Evolutionary conservation across 495 filamentous ascomycete species (phyloP), one percentile per base, ranked within the genome.

Genomic region (Cercophora newfieldiana): DNA sequence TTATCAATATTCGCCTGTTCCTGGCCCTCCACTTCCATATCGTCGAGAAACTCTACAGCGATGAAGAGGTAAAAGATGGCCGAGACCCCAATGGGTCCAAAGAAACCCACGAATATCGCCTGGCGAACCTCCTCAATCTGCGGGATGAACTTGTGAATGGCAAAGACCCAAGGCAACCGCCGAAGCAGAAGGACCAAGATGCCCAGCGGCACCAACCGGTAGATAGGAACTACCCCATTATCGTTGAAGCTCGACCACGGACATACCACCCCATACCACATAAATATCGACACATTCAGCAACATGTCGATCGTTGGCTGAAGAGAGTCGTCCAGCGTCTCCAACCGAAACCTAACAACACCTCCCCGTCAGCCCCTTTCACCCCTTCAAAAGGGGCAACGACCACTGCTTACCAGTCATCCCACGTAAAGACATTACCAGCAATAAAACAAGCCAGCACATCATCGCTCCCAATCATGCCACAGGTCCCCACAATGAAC

Each of bases 381-480:
- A 7, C 0, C 44, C 16, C 5, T 10, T 29, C 12, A 31, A 28
- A 5, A 4, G 6, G 2, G 24, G 12, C 0, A 33, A n/a, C n/a
- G n/a, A n/a, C n/a, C n/a, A n/a, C n/a, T 28, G 7, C 61, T 16
- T 56, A 63, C 61, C 92, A 96, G 78, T 97, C 94, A 80, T 87
- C 93, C 84, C 90, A 91, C 4, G 91, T 96, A 68, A 98, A 95
- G 7, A 86, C 87, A 70, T 97, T 97, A 3, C 94, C 94, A 19
- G 94, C 93, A 65, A 97, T 88, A 70, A 98, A 98, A 78, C 92
- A 97, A 2, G 94, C 93, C 0, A 98, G 83, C 18, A 97, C 89
- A 66, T 97, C 94, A 75, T 97, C 94, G 51, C 88, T 95, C 2
- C 94, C 94, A 64, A 97, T 87, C 83, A 97, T 86, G 12, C 93